phyloP scores from a whole-genome alignment of 306 rosid genomes.

The Trifolium repens region DNA sequence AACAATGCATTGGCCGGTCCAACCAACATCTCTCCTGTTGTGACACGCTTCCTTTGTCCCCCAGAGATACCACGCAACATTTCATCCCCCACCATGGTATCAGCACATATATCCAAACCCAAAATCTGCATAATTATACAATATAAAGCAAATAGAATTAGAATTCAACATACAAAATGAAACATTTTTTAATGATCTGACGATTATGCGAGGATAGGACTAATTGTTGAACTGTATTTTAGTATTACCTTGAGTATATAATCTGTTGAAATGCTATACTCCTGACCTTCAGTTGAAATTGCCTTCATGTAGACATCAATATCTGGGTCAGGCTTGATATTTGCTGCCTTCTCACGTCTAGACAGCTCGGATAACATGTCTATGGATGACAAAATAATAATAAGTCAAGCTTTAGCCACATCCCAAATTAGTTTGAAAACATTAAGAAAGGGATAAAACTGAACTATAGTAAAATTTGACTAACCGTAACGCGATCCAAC shows the following conservation, averaged over 20 bases:
- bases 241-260: constrained; percentile 66
- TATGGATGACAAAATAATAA: constrained; percentile 29
- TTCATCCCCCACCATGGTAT: constrained; percentile 84
- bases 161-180: background rate
- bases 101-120: constrained; percentile 88
- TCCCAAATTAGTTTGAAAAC: background rate
- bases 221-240: background rate
- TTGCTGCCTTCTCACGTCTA: constrained; percentile 77
- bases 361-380: constrained; percentile 72
- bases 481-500: constrained; percentile 81
- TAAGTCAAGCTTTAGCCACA: background rate
- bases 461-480: constrained; percentile 24
- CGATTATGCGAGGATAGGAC: background rate
- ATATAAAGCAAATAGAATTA: background rate
- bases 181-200: background rate
- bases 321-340: constrained; percentile 82
- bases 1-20: constrained; percentile 62
- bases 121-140: constrained; percentile 55
- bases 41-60: constrained; percentile 91
- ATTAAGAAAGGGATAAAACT: background rate
- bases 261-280: constrained; percentile 67
- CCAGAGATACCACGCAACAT: constrained; percentile 96
- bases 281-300: constrained; percentile 58
- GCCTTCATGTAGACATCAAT: constrained; percentile 92
- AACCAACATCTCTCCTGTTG: constrained; percentile 74